Evolutionary conservation across 148 eudicot species (phyloP), one percentile per base, ranked within the genome.

Genomic region (Cornus controversa): DNA sequence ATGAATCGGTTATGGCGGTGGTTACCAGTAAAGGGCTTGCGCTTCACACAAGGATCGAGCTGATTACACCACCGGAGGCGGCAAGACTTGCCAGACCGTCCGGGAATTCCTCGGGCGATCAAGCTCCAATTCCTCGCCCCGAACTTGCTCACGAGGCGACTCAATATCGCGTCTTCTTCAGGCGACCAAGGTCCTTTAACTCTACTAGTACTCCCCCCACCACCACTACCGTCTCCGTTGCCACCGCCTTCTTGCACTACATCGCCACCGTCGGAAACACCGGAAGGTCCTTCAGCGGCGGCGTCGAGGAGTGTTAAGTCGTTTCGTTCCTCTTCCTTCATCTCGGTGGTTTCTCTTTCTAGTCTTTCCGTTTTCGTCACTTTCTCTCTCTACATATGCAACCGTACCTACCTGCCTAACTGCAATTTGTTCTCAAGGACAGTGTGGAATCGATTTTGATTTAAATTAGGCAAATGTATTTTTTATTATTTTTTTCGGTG

Each of bases 1-100:
- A 23, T 45, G 23, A 57, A 22, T 11, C 28, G 31, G 74, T 9
- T 53, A 73, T 45, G 70, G 37, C 26, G 58, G 71, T 42, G 22
- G 16, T 78, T 86, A 93, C 97, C 92, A 60, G 97, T 82, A 73
- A 93, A 91, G 67, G 91, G 93, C 67, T 91, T 87, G 80, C 71
- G 78, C 27, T 66, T 75, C 8, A 75, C 27, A 64, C 29, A 22
- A 66, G 78, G 78, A 40, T 75, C 78, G 40, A 75, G 78, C 71
- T 75, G 78, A 66, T 75, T 66, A 66, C 71, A 66, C 78, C 78
- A 75, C 7, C 78, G 63, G 13, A 75, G 71, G 26, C 78, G 78
- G 78, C 78, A 75, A 9, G 71, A 75, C 25, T 75, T 75, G 4
- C 78, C 71, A 13, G 78, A 66, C 63, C 78, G 50, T 14, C 78